A percentile compares a stretch with the other conserved stretches of the same genome.
Conservation (phyloP, 176 grass and related monocot genomes). For the Phoenix dactylifera region DNA sequence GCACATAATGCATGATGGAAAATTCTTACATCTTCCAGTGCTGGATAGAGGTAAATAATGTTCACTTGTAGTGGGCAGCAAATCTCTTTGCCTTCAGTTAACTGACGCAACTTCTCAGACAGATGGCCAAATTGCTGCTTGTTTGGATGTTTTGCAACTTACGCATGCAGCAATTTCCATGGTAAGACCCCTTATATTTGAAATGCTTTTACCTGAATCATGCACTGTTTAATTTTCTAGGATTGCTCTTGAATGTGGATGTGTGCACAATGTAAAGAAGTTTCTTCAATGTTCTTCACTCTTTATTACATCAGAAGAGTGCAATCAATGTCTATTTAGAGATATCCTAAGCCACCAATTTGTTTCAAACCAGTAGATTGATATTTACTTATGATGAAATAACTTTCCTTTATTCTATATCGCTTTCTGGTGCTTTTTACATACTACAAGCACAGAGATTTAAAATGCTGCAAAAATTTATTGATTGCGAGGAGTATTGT, state of each 20-base stretch:
- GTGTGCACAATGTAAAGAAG: not conserved
- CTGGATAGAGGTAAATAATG: slow-evolving; percentile 53
- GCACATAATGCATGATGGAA: slow-evolving; percentile 94
- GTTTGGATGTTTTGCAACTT: slow-evolving; percentile 85
- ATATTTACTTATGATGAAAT: too few relatives aligned
- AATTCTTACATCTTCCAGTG: slow-evolving; percentile 97
- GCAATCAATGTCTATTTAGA: too few relatives aligned
- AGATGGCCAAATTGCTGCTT: slow-evolving; percentile 76
- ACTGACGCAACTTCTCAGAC: slow-evolving; percentile 24
- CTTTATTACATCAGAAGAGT: too few relatives aligned
- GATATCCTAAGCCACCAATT: too few relatives aligned
- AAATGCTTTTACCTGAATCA: not conserved
- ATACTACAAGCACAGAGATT: too few relatives aligned
- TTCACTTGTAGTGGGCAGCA: too few relatives aligned
- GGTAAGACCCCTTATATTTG: slow-evolving; percentile 27
- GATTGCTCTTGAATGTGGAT: not conserved
- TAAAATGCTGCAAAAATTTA: too few relatives aligned
- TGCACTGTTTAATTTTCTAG: slow-evolving; percentile 10
- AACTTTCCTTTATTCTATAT: too few relatives aligned
- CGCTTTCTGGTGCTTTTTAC: too few relatives aligned
- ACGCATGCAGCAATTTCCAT: slow-evolving; percentile 92
- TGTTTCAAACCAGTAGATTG: too few relatives aligned
- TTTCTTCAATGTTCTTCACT: not conserved
- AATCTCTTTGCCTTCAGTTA: slow-evolving; percentile 5
- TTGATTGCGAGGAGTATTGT: too few relatives aligned